Percentiles rank a stretch among this genome's conserved stretches.
Evolutionary conservation across 73 alveolate species (phyloP).

Genomic region (Paramecium sexaurelia): DNA sequence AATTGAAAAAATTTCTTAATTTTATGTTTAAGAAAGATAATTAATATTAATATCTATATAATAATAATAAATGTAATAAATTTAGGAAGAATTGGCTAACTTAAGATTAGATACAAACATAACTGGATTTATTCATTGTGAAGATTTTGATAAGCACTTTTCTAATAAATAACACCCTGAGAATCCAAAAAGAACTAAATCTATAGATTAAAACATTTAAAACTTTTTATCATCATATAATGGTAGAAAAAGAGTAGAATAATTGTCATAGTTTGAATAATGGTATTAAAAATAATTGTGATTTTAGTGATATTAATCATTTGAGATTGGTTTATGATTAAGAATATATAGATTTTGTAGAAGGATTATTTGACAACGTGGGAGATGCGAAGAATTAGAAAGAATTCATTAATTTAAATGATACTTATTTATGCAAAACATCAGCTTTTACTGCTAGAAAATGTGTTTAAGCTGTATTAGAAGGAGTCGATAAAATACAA

Average conservation of each 20-base stretch:
- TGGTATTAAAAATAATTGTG: background rate
- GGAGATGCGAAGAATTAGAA: background rate
- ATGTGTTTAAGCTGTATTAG: constrained; percentile 54
- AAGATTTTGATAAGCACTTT: background rate
- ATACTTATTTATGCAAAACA: constrained; percentile 17
- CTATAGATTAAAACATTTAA: background rate
- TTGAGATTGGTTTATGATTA: background rate
- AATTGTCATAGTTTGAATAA: background rate
- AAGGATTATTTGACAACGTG: background rate
- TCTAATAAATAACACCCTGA: background rate
- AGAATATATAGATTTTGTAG: background rate
- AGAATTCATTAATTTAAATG: background rate
- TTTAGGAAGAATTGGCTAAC: background rate
- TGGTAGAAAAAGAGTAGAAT: background rate
- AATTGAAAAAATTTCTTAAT: background rate
- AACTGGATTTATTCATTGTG: background rate
- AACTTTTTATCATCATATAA: background rate
- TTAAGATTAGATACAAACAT: background rate
- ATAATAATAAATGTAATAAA: background rate
- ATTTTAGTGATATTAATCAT: background rate
- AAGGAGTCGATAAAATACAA: constrained; percentile 49
- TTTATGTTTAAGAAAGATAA: too few relatives aligned
- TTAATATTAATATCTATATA: background rate
- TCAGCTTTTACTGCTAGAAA: constrained; percentile 24
- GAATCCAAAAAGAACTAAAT: constrained; percentile 7